phyloP scores from a whole-genome alignment of 2,329 filamentous ascomycete species.

The Teratosphaeria viscida region DNA sequence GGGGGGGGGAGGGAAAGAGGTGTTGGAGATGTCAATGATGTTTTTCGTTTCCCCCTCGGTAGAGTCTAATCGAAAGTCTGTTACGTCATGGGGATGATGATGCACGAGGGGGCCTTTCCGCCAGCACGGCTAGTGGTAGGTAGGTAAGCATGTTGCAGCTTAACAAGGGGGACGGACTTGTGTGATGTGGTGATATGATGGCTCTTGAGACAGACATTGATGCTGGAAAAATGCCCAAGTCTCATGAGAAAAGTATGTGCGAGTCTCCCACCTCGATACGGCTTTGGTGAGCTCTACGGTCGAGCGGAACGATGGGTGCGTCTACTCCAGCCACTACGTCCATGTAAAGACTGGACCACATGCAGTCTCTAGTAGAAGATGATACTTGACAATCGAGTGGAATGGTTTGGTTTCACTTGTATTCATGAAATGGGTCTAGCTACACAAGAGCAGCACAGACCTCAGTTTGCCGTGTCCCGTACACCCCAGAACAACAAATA shows the following conservation, averaged over 20 bases:
- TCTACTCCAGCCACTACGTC: too few relatives aligned
- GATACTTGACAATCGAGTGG: neutral
- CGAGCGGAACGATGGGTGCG: neutral
- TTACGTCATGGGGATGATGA: neutral
- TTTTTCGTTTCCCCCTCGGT: neutral
- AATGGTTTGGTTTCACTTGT: neutral
- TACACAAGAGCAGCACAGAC: neutral
- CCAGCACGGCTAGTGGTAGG: neutral
- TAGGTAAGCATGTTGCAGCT: neutral
- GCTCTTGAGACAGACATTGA: too few relatives aligned
- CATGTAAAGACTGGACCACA: too few relatives aligned
- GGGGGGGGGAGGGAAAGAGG: too few relatives aligned
- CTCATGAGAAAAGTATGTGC: too few relatives aligned
- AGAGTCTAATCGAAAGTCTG: neutral
- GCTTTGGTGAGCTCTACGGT: neutral
- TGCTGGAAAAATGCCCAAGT: too few relatives aligned
- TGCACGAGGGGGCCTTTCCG: neutral
- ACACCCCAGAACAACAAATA: neutral
- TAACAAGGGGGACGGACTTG: too few relatives aligned
- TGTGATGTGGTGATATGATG: too few relatives aligned
- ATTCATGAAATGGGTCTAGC: neutral
- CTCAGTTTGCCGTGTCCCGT: neutral
- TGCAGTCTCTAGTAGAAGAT: neutral
- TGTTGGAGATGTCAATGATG: neutral
- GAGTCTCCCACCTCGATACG: too few relatives aligned